Evolutionary conservation across 331 rosid species (phyloP).

Genomic region (Rosa hybrid): DNA sequence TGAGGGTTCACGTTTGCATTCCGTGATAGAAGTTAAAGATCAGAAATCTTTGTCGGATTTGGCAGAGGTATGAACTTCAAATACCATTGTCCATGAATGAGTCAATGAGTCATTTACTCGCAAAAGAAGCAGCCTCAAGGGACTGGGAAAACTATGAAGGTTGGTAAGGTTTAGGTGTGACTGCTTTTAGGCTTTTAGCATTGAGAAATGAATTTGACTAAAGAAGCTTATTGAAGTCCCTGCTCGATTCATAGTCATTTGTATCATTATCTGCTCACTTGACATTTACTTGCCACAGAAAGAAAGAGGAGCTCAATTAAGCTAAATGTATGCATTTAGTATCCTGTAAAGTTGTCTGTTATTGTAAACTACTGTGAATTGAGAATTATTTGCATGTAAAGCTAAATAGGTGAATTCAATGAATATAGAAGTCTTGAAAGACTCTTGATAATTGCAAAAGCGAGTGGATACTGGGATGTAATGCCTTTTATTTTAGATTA

Average conservation of each 20-base stretch:
- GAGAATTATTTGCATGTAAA: background rate
- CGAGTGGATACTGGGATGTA: too few relatives aligned
- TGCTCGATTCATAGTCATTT: background rate
- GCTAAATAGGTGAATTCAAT: too few relatives aligned
- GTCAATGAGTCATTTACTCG: background rate
- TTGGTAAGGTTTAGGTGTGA: background rate
- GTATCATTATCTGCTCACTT: background rate
- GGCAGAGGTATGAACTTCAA: constrained; percentile 12
- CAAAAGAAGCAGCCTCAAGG: background rate
- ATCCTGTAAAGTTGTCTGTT: background rate
- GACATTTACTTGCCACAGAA: background rate
- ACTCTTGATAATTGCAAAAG: too few relatives aligned
- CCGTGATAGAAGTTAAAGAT: constrained; percentile 39
- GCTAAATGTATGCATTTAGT: background rate
- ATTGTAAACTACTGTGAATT: background rate
- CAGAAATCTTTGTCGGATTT: constrained; percentile 15
- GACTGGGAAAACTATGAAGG: background rate
- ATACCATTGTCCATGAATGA: background rate
- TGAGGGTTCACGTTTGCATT: constrained; percentile 69
- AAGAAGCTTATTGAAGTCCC: background rate
- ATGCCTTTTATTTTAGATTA: too few relatives aligned
- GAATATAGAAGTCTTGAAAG: too few relatives aligned
- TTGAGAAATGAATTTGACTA: background rate
- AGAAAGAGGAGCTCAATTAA: background rate
- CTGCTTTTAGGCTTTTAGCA: background rate